Evolutionary conservation across 1,139 yeast species (phyloP).

Genomic region (Kodamaea suecica): DNA sequence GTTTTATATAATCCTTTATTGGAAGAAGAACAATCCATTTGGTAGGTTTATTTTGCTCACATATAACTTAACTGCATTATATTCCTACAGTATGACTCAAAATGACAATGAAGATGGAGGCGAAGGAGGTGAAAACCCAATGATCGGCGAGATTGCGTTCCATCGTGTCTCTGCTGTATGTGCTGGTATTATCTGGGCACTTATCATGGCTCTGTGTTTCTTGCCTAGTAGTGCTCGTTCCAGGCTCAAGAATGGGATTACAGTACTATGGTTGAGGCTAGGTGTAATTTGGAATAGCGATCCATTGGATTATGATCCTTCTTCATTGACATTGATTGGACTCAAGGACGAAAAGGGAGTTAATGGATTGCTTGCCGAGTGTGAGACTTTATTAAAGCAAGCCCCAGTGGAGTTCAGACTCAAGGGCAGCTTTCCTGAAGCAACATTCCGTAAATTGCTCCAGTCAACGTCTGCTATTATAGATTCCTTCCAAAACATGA

Average conservation of each 20-base stretch:
- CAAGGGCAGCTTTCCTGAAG: conserved; percentile 67
- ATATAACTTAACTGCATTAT: conserved; percentile 74
- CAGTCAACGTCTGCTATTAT: conserved; percentile 60
- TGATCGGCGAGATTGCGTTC: conserved; percentile 72
- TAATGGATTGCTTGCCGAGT: conserved; percentile 57
- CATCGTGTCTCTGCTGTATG: conserved; percentile 74
- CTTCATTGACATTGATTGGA: conserved; percentile 37
- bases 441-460: conserved; percentile 50
- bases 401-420: conserved; percentile 76
- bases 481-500: conserved; percentile 73
- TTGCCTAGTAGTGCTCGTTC: conserved; percentile 76
- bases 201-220: conserved; percentile 58
- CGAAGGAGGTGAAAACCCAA: conserved; percentile 70
- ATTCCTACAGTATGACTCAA: conserved; percentile 66
- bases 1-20: conserved; percentile 64
- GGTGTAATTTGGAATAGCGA: conserved; percentile 82
- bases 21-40: conserved; percentile 62
- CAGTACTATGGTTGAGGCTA: conserved; percentile 71
- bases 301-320: conserved; percentile 35
- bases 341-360: conserved; percentile 52
- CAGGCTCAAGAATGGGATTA: conserved; percentile 60
- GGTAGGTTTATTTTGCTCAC: conserved; percentile 75
- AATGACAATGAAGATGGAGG: conserved; percentile 61
- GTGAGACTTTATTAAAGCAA: conserved; percentile 59
- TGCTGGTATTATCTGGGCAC: conserved; percentile 75